Percentiles rank a stretch among this genome's conserved stretches.
Conservation (phyloP, 2,329 filamentous ascomycete species). For the Chalaropsis thielavioides region DNA sequence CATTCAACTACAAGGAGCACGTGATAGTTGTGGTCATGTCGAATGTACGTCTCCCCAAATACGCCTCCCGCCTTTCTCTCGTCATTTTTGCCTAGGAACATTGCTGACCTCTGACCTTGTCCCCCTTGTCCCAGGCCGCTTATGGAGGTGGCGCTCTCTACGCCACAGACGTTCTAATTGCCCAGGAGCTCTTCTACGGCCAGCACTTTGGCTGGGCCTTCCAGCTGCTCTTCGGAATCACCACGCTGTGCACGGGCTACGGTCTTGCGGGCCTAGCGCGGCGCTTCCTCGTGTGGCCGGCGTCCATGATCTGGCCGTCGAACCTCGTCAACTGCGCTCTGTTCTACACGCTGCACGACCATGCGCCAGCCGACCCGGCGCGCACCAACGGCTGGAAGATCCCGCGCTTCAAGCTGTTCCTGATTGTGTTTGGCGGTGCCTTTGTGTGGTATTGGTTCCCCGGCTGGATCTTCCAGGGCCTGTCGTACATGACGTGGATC, state of each 20-base stretch:
- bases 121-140: conserved; percentile 31
- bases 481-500: conserved; percentile 46
- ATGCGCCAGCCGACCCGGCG: conserved; percentile 36
- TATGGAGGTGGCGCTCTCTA: conserved; percentile 45
- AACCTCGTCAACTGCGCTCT: conserved; percentile 46
- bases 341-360: conserved; percentile 51
- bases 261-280: conserved; percentile 46
- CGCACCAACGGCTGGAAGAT: conserved; percentile 44
- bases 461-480: conserved; percentile 46
- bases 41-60: conserved; percentile 33
- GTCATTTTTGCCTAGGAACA: too few species aligned
- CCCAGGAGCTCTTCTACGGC: conserved; percentile 34
- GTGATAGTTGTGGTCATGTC: conserved; percentile 50
- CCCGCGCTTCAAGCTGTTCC: conserved; percentile 42
- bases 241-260: conserved; percentile 49
- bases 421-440: conserved; percentile 34
- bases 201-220: conserved; percentile 43
- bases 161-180: conserved; percentile 34
- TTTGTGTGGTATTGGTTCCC: conserved; percentile 50
- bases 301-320: conserved; percentile 51
- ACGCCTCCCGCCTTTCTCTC: background rate
- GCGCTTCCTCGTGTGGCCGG: conserved; percentile 45
- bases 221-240: conserved; percentile 44
- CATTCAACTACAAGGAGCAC: conserved; percentile 49
- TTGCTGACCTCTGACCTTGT: conserved; percentile 19